phyloP scores from a whole-genome alignment of 1,284 basidiomycete genomes.

The Cryptococcus sp. region DNA sequence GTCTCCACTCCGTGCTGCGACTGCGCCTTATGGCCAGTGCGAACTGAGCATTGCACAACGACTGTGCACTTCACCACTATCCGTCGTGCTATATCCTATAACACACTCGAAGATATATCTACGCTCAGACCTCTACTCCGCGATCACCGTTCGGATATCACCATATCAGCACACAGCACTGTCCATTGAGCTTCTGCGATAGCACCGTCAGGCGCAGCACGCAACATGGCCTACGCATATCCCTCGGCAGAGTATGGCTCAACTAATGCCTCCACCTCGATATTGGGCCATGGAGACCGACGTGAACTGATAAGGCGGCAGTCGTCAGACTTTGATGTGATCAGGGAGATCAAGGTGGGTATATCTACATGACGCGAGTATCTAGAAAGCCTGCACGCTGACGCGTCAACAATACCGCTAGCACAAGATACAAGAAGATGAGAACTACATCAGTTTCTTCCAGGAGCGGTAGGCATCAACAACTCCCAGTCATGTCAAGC shows the following conservation, averaged over 20 bases:
- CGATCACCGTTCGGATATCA: no score
- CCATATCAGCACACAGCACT: no score
- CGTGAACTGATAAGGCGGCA: conserved; percentile 17
- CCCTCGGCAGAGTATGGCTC: conserved; percentile 13
- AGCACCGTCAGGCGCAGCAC: background rate
- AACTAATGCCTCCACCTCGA: conserved; percentile 7
- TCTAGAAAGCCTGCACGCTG: conserved; percentile 54
- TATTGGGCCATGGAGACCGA: background rate
- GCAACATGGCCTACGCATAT: conserved; percentile 40
- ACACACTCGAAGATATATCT: no score
- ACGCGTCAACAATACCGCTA: conserved; percentile 59
- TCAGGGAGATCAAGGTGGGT: conserved; percentile 32
- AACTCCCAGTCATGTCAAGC: background rate
- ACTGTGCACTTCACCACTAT: background rate
- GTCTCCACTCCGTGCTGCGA: no score
- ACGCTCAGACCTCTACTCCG: no score
- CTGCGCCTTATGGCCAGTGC: background rate
- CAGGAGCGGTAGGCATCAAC: conserved; percentile 68
- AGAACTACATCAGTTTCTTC: conserved; percentile 79
- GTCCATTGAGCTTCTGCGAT: no score
- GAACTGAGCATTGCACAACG: background rate
- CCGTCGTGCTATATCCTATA: no score
- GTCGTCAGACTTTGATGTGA: conserved; percentile 28
- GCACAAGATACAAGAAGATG: conserved; percentile 56
- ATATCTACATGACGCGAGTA: background rate